Evolutionary conservation across 768 basidiomycete species (phyloP), one percentile per base, ranked within the genome.

Genomic region (Leccinum uliginosum): DNA sequence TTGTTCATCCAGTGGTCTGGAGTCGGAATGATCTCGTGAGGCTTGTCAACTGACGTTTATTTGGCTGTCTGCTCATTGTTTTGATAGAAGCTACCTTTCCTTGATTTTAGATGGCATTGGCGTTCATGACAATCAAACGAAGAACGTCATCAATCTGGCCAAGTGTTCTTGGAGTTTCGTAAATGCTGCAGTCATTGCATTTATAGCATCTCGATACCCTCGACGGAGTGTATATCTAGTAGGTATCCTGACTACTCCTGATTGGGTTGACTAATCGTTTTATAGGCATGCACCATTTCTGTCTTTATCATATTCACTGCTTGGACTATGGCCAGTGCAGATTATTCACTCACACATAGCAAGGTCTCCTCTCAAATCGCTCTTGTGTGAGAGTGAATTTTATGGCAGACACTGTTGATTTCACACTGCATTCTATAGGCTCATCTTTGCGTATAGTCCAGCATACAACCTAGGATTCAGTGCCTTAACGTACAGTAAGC

Each of bases 291-390:
- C n/a, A 19, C 38, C 38, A 40, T 40, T 40, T 40, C n/a, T 19
- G n/a, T 40, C 10, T 40, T 40, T 11, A 40, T 63, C 26, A 30
- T 66, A 4, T 63, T 63, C 6, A 49, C 23, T 35, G 49, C 53
- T 4, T 65, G 64, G 65, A 66, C 64, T 2, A 10, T 50, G 11
- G 62, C 64, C 11, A 59, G 45, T 27, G 64, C 55, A 8, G 51
- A 63, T 17, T 61, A 61, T 24, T 30, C 55, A 5, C 6, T 23
- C 3, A 66, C 59, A 29, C 54, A 50, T 14, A 58, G 53, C 43
- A 1, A 44, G 19, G 9, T 51, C 6, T 56, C 59, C 30, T 45
- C 61, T 21, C 48, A 44, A 24, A 32, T 48, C 9, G 65, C 57
- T 6, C 34, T 66, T 12, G 38, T 11, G 62, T 65, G 19, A 40